Conservation (phyloP, 2,329 filamentous ascomycete species). For the Boeremia lycopersici region DNA sequence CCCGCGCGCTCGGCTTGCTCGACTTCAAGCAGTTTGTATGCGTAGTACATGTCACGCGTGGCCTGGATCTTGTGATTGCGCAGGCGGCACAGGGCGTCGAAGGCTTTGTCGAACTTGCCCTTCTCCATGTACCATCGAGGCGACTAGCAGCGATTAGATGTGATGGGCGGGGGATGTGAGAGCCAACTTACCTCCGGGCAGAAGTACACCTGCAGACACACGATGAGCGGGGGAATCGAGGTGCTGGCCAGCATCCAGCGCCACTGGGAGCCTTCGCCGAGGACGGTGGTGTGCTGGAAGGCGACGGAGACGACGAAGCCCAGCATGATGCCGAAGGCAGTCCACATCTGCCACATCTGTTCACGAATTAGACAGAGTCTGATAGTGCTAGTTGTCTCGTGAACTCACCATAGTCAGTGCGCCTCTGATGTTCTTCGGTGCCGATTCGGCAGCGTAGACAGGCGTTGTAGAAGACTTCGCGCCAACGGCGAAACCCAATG, state of each 20-base stretch:
- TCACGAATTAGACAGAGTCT: neutral
- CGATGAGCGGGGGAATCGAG: constrained; percentile 37
- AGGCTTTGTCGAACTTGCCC: constrained; percentile 42
- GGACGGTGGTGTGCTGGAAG: constrained; percentile 34
- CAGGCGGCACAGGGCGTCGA: constrained; percentile 56
- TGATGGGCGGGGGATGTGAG: neutral
- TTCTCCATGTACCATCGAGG: constrained; percentile 40
- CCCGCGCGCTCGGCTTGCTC: constrained; percentile 44
- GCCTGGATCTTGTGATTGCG: constrained; percentile 60
- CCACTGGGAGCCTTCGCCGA: constrained; percentile 37
- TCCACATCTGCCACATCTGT: constrained; percentile 57
- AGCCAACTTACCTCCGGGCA: constrained; percentile 29
- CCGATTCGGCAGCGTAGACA: constrained; percentile 56
- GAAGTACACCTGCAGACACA: constrained; percentile 41
- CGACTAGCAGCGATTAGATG: neutral
- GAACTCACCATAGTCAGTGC: constrained; percentile 49
- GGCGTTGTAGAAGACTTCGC: constrained; percentile 51
- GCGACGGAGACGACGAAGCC: constrained; percentile 41
- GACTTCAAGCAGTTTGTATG: constrained; percentile 43
- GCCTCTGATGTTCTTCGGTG: constrained; percentile 56
- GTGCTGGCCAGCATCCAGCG: constrained; percentile 43
- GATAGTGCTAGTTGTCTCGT: neutral
- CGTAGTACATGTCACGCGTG: constrained; percentile 62
- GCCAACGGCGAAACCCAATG: constrained; percentile 43
- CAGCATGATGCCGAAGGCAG: constrained; percentile 42